Evolutionary conservation across 2,329 filamentous ascomycete genomes (phyloP), one percentile per base, ranked within the genome.

Genomic region (Orbilia quercus): DNA sequence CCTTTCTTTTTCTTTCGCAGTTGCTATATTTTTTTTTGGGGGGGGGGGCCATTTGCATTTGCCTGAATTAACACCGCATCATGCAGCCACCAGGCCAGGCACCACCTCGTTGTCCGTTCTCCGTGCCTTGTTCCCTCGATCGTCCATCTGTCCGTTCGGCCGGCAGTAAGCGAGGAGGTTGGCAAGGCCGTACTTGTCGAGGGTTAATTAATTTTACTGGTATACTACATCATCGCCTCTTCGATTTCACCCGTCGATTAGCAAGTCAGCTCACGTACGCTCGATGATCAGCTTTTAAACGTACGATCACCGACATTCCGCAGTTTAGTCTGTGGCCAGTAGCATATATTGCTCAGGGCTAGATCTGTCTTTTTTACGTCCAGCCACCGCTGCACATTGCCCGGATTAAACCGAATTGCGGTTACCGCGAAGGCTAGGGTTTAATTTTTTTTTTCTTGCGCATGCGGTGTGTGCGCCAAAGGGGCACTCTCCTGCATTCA

Each of bases 11-110:
- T 16, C 18, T 22, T 16, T 18, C 11, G n/a, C 20, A 34, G 14
- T 34, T 34, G 48, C 48, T 16, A 18, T 22, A 40, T 40, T 53
- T 53, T 28, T 48, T 44, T 22, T 23, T 50, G 22, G 38, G 53
- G 12, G 12, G n/a, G n/a, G n/a, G n/a, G n/a, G n/a, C n/a, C n/a
- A n/a, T n/a, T n/a, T n/a, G n/a, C 14, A 67, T 67, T 67, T 67
- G 63, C 63, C 63, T 66, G 47, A 70, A 62, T 55, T 55, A 70
- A 55, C 65, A 70, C 65, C 65, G 57, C 65, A 70, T 70, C 65
- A 50, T 71, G 58, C 66, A 71, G 51, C 66, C 51, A 51, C 38
- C 53, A 51, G 18, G 48, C 34, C 54, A 53, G 12, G 48, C 34
- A 42, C 23, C 47, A 47, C 38, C 31, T 12, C 25, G 4, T 34